A percentile compares a stretch with the other conserved stretches of the same genome.
These are phyloP conservation scores for Ganoderma lingzhi DNA, from an alignment of 1,284 basidiomycete species.

Conservation along the genomic window DNA sequence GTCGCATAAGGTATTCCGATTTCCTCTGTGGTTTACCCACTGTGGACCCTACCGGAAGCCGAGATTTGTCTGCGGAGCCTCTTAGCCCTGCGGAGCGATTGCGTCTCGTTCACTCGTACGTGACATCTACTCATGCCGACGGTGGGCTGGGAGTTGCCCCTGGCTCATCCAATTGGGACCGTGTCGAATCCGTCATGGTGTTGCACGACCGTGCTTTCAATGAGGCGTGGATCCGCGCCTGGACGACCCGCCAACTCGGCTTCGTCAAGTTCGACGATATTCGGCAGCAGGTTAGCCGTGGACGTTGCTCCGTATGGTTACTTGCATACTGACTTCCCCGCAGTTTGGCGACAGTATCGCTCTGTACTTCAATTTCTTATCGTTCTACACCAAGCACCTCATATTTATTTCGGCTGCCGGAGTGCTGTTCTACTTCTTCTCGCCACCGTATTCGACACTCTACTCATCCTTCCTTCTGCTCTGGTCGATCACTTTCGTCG, in stretches of 20 bases:
- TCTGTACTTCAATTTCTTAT: constrained; percentile 92
- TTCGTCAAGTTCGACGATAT: constrained; percentile 67
- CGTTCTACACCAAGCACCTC: constrained; percentile 83
- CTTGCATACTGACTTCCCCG: constrained; percentile 11
- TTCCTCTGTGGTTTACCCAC: constrained; percentile 70
- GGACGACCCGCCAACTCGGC: constrained; percentile 68
- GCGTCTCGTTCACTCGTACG: constrained; percentile 80
- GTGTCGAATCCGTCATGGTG: constrained; percentile 81
- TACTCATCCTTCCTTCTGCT: constrained; percentile 81
- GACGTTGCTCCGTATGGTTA: not conserved
- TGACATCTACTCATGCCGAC: constrained; percentile 75
- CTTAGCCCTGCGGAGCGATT: constrained; percentile 78
- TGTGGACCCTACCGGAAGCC: constrained; percentile 53
- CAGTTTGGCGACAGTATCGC: constrained; percentile 90
- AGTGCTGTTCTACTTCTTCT: constrained; percentile 67
- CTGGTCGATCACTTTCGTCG: constrained; percentile 89
- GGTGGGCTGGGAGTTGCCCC: constrained; percentile 85
- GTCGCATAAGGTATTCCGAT: constrained; percentile 58
- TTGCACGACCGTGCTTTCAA: constrained; percentile 88
- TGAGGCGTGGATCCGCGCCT: constrained; percentile 72
- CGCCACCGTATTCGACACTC: constrained; percentile 76
- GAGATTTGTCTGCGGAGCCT: constrained; percentile 50
- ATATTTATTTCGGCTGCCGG: constrained; percentile 74
- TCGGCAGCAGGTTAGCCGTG: constrained; percentile 59
- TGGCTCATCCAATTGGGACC: constrained; percentile 74